These are phyloP conservation scores for Nemania sp. DNA, from an alignment of 2,329 filamentous ascomycete species.

Conservation along the genomic window DNA sequence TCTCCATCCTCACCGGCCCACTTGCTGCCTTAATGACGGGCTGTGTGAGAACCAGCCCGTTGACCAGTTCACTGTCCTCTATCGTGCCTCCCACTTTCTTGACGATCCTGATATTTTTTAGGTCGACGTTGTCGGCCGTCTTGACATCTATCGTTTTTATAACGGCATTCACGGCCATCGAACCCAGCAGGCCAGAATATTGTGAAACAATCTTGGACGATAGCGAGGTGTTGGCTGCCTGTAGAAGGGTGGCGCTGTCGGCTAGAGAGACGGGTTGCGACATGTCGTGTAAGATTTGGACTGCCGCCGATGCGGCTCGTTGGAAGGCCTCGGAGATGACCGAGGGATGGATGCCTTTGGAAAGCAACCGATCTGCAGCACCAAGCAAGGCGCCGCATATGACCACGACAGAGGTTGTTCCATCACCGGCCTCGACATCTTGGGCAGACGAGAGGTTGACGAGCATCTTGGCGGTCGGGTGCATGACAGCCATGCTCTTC, in stretches of 20 bases:
- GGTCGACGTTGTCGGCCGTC: conserved; percentile 93
- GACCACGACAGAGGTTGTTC: conserved; percentile 96
- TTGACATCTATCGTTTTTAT: conserved; percentile 94
- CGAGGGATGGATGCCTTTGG: conserved; percentile 95
- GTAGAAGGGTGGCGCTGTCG: conserved; percentile 87
- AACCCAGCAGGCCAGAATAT: conserved; percentile 91
- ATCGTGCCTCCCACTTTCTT: conserved; percentile 99
- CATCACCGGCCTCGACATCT: conserved; percentile 97
- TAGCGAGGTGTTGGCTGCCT: conserved; percentile 94
- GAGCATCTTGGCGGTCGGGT: conserved; percentile 99
- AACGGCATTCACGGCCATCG: conserved; percentile 97
- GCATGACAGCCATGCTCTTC: conserved; percentile 98
- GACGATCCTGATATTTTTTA: conserved; percentile 94
- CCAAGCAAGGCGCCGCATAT: conserved; percentile 94
- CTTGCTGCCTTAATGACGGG: conserved; percentile 91
- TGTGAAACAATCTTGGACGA: conserved; percentile 99
- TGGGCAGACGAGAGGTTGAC: conserved; percentile 96
- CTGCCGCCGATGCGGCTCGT: conserved; percentile 85
- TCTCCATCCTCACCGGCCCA: conserved; percentile 91
- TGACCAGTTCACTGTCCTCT: conserved; percentile 96
- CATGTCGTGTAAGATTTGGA: conserved; percentile 91
- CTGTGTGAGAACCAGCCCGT: conserved; percentile 91
- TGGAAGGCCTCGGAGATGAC: conserved; percentile 98
- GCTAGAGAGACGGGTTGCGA: conserved; percentile 88
- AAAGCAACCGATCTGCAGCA: conserved; percentile 86